Evolutionary conservation across 768 basidiomycete genomes (phyloP), one percentile per base, ranked within the genome.

Genomic region (Serendipita sp.): DNA sequence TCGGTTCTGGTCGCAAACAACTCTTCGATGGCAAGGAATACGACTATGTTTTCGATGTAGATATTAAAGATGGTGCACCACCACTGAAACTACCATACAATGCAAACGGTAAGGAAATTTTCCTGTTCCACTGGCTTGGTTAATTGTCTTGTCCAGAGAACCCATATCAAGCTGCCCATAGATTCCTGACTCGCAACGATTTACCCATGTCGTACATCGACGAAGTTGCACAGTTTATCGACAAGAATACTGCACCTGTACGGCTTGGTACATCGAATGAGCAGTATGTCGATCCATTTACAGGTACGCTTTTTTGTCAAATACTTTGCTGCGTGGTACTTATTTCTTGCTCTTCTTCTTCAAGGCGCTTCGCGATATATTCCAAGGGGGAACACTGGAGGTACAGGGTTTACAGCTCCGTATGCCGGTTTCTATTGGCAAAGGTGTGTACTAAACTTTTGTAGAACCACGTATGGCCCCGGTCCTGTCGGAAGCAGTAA

Each of bases 31-130:
- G 96, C 16, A 86, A 86, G 71, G 95, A 98, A 75, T 99, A 94
- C 71, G 96, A 99, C 75, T 96, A 96, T 70, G 95, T 99, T n/a
- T 97, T 98, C 70, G 94, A 96, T 71, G 94, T 99, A 41, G 96
- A 98, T 70, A 86, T 97, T 32, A 81, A 91, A 70, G 95, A 96
- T 66, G 94, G 93, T 2, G 84, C 83, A 15, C 94, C 95, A 10
- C 86, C 94, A 4, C 78, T 98, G 68, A 98, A 97, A 71, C 79
- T 99, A 24, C 95, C 95, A 0, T 98, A 90, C 74, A 97, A 98
- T 72, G 84, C 82, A 30, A 81, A 83, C 51, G 94, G 93, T 89
- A 67, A 65, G 81, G 72, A 45, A 45, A 28, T 24, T 18, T 68
- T 66, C 24, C 16, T 64, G n/a, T 62, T 45, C 3, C 34, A 13